These are phyloP conservation scores for Phytomonas sp. DNA, from an alignment of 208 protist genomes.

Conservation along the genomic window DNA sequence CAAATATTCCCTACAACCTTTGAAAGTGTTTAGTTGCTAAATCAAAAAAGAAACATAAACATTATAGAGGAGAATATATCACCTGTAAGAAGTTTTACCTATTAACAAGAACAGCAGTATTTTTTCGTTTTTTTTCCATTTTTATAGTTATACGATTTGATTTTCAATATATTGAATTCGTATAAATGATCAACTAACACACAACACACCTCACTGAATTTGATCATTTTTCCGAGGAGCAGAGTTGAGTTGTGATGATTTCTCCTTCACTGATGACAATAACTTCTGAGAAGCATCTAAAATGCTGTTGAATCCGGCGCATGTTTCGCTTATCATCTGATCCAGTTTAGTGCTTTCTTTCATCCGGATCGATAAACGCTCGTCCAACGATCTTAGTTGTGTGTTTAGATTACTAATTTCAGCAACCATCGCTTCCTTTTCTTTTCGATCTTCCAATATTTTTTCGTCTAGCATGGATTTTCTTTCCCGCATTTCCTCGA, in stretches of 20 bases:
- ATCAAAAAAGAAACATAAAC: neutral
- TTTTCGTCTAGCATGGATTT: slow-evolving; percentile 49
- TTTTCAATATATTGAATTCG: neutral
- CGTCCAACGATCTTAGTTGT: slow-evolving; percentile 33
- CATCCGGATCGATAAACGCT: slow-evolving; percentile 47
- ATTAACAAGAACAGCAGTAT: neutral
- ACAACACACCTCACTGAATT: neutral
- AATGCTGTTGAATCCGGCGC: slow-evolving; percentile 76
- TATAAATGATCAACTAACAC: neutral
- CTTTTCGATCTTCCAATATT: slow-evolving; percentile 71
- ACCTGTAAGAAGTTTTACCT: neutral
- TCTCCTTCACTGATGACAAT: slow-evolving; percentile 55
- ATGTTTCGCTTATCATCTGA: slow-evolving; percentile 71
- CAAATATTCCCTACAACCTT: neutral
- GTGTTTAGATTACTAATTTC: slow-evolving; percentile 50
- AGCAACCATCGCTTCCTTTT: slow-evolving; percentile 32
- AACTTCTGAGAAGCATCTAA: slow-evolving; percentile 80
- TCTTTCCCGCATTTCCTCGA: slow-evolving; percentile 85
- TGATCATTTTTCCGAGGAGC: slow-evolving; percentile 2
- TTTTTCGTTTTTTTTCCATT: neutral
- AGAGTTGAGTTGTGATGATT: slow-evolving; percentile 23
- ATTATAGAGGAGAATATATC: neutral
- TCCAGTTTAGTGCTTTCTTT: slow-evolving; percentile 57
- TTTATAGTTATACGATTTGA: neutral
- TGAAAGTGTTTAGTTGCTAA: neutral